These are phyloP conservation scores for Hippophae tibetana DNA, from an alignment of 306 rosid species.

Conservation along the genomic window DNA sequence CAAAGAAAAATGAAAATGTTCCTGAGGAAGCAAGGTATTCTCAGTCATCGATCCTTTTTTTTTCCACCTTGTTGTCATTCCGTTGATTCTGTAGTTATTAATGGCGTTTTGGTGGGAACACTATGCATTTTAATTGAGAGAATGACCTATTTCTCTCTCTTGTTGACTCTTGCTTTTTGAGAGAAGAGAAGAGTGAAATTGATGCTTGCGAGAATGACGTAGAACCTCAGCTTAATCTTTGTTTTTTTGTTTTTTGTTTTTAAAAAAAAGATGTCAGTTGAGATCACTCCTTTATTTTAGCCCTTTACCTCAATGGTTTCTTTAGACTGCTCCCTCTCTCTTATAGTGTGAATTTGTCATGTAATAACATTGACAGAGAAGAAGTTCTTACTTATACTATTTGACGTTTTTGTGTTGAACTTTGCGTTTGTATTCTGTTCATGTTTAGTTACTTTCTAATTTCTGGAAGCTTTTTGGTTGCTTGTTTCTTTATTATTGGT, in stretches of 20 bases:
- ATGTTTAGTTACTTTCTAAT: too few species aligned
- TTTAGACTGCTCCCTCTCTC: too few species aligned
- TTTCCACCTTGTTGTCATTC: neutral
- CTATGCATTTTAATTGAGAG: neutral
- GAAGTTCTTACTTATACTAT: too few species aligned
- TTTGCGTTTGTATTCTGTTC: too few species aligned
- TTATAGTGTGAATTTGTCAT: too few species aligned
- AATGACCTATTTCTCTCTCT: neutral
- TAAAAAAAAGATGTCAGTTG: neutral
- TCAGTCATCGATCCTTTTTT: neutral
- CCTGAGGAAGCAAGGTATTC: slow-evolving; percentile 13
- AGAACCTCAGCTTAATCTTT: neutral
- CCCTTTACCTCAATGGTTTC: too few species aligned
- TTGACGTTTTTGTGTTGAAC: too few species aligned
- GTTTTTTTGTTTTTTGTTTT: too few species aligned
- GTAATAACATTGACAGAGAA: too few species aligned
- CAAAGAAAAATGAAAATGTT: slow-evolving; percentile 22
- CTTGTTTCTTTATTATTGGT: neutral
- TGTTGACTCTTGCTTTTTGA: neutral
- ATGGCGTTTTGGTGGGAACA: neutral
- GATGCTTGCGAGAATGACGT: neutral
- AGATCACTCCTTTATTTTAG: neutral
- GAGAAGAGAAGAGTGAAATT: neutral
- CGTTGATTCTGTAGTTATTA: neutral
- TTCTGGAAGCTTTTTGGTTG: too few species aligned